Base-by-base conservation (phyloP, 176 grass and related monocot species). In the Oryza meyeriana region DNA sequence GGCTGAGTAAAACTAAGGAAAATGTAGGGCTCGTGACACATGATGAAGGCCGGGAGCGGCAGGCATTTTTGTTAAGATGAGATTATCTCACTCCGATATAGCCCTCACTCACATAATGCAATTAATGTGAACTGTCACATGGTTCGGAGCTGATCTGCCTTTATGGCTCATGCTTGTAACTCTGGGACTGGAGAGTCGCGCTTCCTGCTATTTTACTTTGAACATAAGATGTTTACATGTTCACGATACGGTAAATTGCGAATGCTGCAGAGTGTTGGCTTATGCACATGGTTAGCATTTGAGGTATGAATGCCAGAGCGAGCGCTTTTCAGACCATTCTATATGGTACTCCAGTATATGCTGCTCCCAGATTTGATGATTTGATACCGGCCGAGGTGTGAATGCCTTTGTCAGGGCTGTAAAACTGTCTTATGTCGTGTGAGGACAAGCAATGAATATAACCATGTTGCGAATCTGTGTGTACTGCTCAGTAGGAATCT, bases 11-110 rank as follows among this genome's bases (percentile, higher is more conserved):
- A 34, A 78, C 16, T 66, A 64, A 52, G 18, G 18, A 52, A 52
- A 55, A 66, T 34, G 10, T 75, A 77, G 41, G 59, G 42, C 10
- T 33, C 20, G 63, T 52, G 50, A 80, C 63, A 25, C 27, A 17
- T 81, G 83, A 45, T 41, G 8, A 41, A 77, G 20, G 55, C 44
- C 64, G 64, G 50, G 57, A 55, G 25, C 27, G 65, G 28, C 41
- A 41, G 44, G 72, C 78, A 77, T 34, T 89, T 81, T 89, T 89
- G 87, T 73, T 41, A 16, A 59, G 44, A 67, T 66, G n/a, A 27
- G 52, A 12, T 58, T 44, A 36, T 13, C 16, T 0, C 41, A 34
- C 34, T 20, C 42, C 22, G 24, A 35, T 45, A 55, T 55, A 1
- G 1, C 50, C 14, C 0, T 17, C 50, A 6, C 5, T 26, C 20